A percentile compares a stretch with the other conserved stretches of the same genome.
Conservation (phyloP, 2,329 filamentous ascomycete species). For the Salinomyces thailandicus region DNA sequence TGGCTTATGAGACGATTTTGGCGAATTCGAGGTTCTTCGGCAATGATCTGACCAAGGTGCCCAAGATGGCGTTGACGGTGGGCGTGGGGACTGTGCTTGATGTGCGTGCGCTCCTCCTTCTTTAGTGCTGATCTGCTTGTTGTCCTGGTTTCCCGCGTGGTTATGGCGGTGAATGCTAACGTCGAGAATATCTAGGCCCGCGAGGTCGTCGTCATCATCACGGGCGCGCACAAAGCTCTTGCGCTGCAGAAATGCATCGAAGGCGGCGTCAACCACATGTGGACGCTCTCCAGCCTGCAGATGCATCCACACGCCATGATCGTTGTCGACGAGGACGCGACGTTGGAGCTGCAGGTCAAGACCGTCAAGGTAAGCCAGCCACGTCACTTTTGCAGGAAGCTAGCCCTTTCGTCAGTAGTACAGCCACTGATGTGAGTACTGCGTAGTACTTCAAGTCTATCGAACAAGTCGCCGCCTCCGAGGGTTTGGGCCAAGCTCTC, state of each 20-base stretch:
- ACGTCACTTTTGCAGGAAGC: too few species aligned
- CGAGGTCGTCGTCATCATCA: constrained; percentile 74
- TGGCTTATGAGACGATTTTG: constrained; percentile 77
- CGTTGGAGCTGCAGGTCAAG: constrained; percentile 39
- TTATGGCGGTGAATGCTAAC: neutral
- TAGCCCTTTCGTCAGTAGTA: too few species aligned
- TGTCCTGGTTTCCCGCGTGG: too few species aligned
- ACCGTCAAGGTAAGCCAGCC: constrained; percentile 28
- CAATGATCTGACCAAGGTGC: constrained; percentile 62
- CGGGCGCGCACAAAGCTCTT: constrained; percentile 69
- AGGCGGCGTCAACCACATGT: constrained; percentile 79
- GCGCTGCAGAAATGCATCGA: constrained; percentile 74
- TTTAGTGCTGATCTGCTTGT: too few species aligned
- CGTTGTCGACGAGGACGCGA: constrained; percentile 66
- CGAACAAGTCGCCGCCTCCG: constrained; percentile 35
- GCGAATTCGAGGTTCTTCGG: constrained; percentile 79
- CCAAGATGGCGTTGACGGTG: constrained; percentile 73
- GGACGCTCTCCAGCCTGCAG: constrained; percentile 73
- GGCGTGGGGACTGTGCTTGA: constrained; percentile 77
- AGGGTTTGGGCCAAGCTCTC: constrained; percentile 37
- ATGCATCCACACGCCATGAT: constrained; percentile 73
- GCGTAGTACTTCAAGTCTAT: constrained; percentile 41
- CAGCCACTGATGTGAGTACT: too few species aligned
- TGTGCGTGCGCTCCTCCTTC: too few species aligned
- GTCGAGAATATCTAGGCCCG: constrained; percentile 39